Evolutionary conservation across 2,329 filamentous ascomycete genomes (phyloP).

Genomic region (Clonostachys rhizophaga): DNA sequence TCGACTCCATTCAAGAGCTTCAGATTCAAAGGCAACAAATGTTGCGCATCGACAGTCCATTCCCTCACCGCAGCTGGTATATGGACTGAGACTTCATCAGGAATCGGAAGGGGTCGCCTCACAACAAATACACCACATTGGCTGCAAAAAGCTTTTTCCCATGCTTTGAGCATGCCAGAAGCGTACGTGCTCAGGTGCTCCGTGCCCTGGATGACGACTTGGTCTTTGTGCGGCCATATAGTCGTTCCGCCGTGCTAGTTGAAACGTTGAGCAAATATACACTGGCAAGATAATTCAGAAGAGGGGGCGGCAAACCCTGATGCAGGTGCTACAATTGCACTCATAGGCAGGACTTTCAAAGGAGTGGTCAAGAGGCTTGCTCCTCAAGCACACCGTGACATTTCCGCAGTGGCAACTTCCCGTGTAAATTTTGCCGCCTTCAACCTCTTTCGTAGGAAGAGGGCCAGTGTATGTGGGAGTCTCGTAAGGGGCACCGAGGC

Average conservation of each 20-base stretch:
- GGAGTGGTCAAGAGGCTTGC: constrained; percentile 33
- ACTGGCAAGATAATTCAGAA: no score
- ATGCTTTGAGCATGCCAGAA: constrained; percentile 26
- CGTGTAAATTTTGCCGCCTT: constrained; percentile 33
- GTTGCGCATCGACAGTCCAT: no score
- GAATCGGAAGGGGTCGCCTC: constrained; percentile 5
- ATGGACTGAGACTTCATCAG: constrained; percentile 8
- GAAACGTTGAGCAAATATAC: no score
- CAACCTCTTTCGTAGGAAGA: constrained; percentile 27
- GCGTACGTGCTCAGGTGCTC: constrained; percentile 24
- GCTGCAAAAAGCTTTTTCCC: constrained; percentile 41
- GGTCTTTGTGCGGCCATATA: constrained; percentile 32
- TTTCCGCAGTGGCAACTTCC: constrained; percentile 51
- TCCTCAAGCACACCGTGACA: constrained; percentile 34
- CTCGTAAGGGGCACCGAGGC: constrained; percentile 22
- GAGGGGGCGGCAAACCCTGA: constrained; percentile 21
- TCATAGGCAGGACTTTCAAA: constrained; percentile 21
- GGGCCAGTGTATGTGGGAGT: constrained; percentile 30
- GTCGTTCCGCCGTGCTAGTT: constrained; percentile 35
- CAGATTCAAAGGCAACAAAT: constrained; percentile 23
- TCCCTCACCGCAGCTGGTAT: no score
- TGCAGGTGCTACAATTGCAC: constrained; percentile 49
- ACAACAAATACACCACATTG: constrained; percentile 38
- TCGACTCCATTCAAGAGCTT: constrained; percentile 30
- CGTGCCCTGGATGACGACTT: constrained; percentile 28